Base-by-base conservation (phyloP, 164 flowering plant species). In the Sedum album region DNA sequence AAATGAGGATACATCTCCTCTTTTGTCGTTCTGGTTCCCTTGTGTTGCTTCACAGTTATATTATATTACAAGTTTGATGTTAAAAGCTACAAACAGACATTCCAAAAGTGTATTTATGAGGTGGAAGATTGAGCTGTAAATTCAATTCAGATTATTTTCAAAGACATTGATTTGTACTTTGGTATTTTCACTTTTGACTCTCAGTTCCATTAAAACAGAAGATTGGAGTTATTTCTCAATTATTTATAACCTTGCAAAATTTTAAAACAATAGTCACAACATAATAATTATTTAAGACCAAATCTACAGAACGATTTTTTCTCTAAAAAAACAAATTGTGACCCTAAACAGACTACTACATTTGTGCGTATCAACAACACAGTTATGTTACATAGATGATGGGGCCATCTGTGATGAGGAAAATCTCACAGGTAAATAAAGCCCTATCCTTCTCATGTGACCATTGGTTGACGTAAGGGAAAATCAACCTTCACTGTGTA, bases 41-140 rank as follows among this genome's bases (percentile, higher is more conserved):
- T 18, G 10, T 23, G 13, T 53, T 53, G 15, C 13, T 23, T 23
- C 17, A 23, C 55, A 4, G 28, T 53, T 53, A 30, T 49, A n/a
- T n/a, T n/a, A n/a, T n/a, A 53, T 23, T 23, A 21, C 57, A 51
- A 51, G 57, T n/a, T 51, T 51, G 57, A 51, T 51, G 28, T n/a
- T 18, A 53, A n/a, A 53, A 53, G 60, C 60, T 18, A 53, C 28
- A 25, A 53, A 21, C 60, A 25, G 2, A 1, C 8, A 21, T 21
- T 53, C 26, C 26, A 7, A 23, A 23, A 21, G 11, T 53, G 60
- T 53, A 53, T 49, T 49, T 49, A 49, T 23, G 21, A 23, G 13
- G 60, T 53, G 60, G 26, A 53, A 53, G 60, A 21, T 23, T 21
- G 28, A 53, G 60, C 26, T 53, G 60, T 53, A 53, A 53, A 53